Percentiles rank a stretch among this genome's conserved stretches.
Evolutionary conservation across 1,284 basidiomycete genomes (phyloP).

Genomic region (Amylostereum chailletii): DNA sequence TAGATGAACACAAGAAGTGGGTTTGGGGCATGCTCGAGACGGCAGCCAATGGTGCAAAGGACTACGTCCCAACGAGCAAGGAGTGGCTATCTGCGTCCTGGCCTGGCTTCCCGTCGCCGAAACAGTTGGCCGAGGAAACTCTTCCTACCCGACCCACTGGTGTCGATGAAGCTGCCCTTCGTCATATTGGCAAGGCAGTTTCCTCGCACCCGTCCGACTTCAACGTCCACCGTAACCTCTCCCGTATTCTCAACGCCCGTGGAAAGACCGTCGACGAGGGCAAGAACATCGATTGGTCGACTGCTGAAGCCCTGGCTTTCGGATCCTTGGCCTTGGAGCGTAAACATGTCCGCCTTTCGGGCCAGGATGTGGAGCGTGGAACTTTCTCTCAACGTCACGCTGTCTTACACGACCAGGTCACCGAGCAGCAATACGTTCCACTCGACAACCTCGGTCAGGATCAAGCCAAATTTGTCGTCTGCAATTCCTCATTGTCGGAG

Average conservation of each 20-base stretch:
- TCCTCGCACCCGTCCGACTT: constrained; percentile 84
- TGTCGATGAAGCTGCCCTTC: constrained; percentile 68
- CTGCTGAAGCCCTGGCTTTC: constrained; percentile 97
- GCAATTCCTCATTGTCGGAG: constrained; percentile 97
- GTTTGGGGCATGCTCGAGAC: constrained; percentile 98
- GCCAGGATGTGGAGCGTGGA: constrained; percentile 98
- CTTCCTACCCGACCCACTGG: constrained; percentile 89
- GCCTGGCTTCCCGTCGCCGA: constrained; percentile 98
- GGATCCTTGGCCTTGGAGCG: constrained; percentile 90
- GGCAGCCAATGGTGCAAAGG: constrained; percentile 84
- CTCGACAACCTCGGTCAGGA: constrained; percentile 82
- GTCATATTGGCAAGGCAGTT: constrained; percentile 81
- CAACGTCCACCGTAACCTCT: constrained; percentile 87
- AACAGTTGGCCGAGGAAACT: constrained; percentile 88
- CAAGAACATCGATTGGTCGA: constrained; percentile 94
- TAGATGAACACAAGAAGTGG: constrained; percentile 99
- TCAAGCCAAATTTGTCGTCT: constrained; percentile 90
- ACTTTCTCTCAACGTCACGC: constrained; percentile 99
- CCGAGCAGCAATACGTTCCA: constrained; percentile 85
- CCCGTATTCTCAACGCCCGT: constrained; percentile 83
- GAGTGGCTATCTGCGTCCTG: constrained; percentile 98
- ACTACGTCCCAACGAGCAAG: constrained; percentile 87
- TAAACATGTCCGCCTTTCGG: constrained; percentile 91
- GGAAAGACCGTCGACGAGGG: constrained; percentile 91
- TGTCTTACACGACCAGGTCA: constrained; percentile 93